Evolutionary conservation across 352 stramenopile species (phyloP).

Genomic region (Heterotrichella gracilis): DNA sequence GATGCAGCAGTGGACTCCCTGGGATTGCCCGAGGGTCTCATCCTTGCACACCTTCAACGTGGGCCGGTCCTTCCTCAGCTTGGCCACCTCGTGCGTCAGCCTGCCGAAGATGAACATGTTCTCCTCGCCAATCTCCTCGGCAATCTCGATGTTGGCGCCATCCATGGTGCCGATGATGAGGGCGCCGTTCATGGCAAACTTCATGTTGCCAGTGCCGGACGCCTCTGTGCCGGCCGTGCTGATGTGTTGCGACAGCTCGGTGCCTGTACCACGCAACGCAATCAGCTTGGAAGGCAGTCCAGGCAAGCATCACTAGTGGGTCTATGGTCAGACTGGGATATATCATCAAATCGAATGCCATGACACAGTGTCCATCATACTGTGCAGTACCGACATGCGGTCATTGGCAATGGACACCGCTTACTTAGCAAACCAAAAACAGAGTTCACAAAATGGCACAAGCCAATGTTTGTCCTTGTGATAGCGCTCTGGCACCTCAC

Average conservation of each 20-base stretch:
- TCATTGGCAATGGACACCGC: too few relatives aligned
- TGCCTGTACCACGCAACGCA: too few relatives aligned
- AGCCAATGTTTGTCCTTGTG: too few relatives aligned
- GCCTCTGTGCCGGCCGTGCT: conserved; percentile 20
- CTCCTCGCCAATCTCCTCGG: conserved; percentile 18
- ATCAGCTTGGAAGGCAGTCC: too few relatives aligned
- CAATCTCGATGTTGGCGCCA: conserved; percentile 22
- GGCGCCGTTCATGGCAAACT: conserved; percentile 22
- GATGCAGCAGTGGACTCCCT: conserved; percentile 9
- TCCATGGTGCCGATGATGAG: conserved; percentile 21
- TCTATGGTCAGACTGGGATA: too few relatives aligned
- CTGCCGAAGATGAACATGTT: conserved; percentile 22
- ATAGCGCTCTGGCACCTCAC: too few relatives aligned
- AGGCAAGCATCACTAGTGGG: too few relatives aligned
- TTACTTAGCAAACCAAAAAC: too few relatives aligned
- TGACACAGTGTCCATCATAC: too few relatives aligned
- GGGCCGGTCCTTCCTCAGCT: not conserved
- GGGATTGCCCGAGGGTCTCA: not conserved
- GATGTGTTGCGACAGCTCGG: conserved; percentile 20
- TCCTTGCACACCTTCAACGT: conserved; percentile 16
- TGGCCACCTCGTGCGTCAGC: not conserved
- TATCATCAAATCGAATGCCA: too few relatives aligned
- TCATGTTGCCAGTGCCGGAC: conserved; percentile 22
- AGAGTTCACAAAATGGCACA: too few relatives aligned
- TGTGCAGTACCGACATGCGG: too few relatives aligned